These are phyloP conservation scores for Trichoderma sp. DNA, from an alignment of 2,329 filamentous ascomycete genomes.

Conservation along the genomic window DNA sequence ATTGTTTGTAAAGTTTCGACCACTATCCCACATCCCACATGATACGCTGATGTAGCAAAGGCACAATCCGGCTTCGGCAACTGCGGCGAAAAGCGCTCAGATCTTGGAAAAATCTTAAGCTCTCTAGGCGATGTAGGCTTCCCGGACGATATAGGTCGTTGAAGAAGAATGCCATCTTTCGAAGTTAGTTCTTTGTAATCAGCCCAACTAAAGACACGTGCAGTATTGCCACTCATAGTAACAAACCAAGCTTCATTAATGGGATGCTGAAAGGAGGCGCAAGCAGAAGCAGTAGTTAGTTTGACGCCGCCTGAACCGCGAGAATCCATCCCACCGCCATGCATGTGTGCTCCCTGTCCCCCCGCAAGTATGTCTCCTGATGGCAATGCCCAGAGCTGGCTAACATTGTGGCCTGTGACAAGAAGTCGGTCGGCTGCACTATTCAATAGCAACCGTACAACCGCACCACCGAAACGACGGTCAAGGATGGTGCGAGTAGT, in stretches of 20 bases:
- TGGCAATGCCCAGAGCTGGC: constrained; percentile 3
- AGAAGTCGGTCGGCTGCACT: background rate
- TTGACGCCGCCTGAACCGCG: too few species aligned
- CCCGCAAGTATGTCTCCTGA: background rate
- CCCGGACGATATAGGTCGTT: background rate
- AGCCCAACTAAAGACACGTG: background rate
- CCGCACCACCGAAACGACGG: background rate
- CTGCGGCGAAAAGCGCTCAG: background rate
- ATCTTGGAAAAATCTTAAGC: background rate
- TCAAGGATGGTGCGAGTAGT: background rate
- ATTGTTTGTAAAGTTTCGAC: background rate
- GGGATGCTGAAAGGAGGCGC: background rate
- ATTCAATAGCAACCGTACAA: background rate
- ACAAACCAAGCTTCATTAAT: constrained; percentile 1
- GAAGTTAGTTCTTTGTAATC: background rate
- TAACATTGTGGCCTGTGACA: background rate
- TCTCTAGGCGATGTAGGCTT: background rate
- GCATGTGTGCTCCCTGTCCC: background rate
- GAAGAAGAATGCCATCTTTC: background rate
- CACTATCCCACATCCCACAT: background rate
- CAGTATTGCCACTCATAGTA: background rate
- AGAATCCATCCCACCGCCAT: background rate
- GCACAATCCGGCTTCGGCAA: background rate
- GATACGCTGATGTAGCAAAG: background rate
- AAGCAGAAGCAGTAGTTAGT: background rate